Percentiles rank a stretch among this genome's conserved stretches.
Evolutionary conservation across 805 yeast genomes (phyloP).

Genomic region (Priceomyces haplophilus): DNA sequence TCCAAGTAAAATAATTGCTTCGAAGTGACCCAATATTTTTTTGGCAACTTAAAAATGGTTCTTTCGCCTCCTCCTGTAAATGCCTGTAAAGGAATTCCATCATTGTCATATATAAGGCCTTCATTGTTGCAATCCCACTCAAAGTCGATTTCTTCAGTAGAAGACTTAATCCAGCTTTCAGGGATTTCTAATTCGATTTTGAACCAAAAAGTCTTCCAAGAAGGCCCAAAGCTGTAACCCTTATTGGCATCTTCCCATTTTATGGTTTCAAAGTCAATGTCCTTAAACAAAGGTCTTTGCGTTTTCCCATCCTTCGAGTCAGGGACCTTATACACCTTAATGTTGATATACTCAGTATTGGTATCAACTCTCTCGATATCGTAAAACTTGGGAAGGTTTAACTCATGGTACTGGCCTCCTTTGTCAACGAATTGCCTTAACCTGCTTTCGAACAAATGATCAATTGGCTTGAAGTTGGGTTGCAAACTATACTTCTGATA

Average conservation of each 20-base stretch:
- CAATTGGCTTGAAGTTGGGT: conserved; percentile 77
- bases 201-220: conserved; percentile 98
- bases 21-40: conserved; percentile 46
- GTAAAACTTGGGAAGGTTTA: conserved; percentile 81
- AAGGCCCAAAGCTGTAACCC: conserved; percentile 85
- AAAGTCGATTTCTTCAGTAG: conserved; percentile 53
- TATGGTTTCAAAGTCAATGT: conserved; percentile 46
- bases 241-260: conserved; percentile 56
- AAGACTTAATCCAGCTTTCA: conserved; percentile 46
- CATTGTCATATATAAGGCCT: conserved; percentile 68
- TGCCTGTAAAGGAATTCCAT: conserved; percentile 76
- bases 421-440: conserved; percentile 68
- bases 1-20: conserved; percentile 76
- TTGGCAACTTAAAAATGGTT: conserved; percentile 66
- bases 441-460: conserved; percentile 67
- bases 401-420: conserved; percentile 68
- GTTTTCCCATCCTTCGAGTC: conserved; percentile 45
- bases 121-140: conserved; percentile 88
- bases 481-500: conserved; percentile 26
- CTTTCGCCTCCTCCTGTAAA: conserved; percentile 85
- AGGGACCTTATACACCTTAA: conserved; percentile 73
- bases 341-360: conserved; percentile 43
- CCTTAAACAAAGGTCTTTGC: conserved; percentile 59
- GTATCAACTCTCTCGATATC: conserved; percentile 55
- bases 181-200: conserved; percentile 66